A percentile compares a stretch with the other conserved stretches of the same genome.
These are phyloP conservation scores for Dissophora globulifera DNA, from an alignment of 192 early-diverging fungal genomes.

Conservation along the genomic window DNA sequence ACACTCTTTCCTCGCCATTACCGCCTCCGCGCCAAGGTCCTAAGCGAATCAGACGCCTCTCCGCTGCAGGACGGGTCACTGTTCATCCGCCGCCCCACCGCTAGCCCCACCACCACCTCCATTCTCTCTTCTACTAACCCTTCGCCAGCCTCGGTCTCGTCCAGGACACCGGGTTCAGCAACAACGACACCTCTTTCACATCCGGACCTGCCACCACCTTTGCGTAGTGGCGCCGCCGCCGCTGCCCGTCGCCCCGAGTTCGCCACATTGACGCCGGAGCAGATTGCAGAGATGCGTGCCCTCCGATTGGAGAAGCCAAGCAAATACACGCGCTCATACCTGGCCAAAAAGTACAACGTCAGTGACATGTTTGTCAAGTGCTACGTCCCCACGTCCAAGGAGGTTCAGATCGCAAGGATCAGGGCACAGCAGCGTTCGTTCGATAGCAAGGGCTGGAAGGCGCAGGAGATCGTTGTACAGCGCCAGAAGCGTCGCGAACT, in stretches of 20 bases:
- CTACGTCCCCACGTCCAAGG: conserved; percentile 44
- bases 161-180: conserved; percentile 14
- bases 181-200: conserved; percentile 34
- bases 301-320: conserved; percentile 37
- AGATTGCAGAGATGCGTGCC: conserved; percentile 43
- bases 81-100: conserved; percentile 50
- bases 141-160: conserved; percentile 44
- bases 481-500: conserved; percentile 52
- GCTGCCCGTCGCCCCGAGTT: conserved; percentile 31
- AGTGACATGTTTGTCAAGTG: conserved; percentile 51
- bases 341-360: conserved; percentile 54
- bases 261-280: conserved; percentile 29
- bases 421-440: conserved; percentile 40
- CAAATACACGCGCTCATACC: conserved; percentile 44
- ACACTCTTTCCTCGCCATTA: conserved; percentile 51
- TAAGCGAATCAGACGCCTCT: conserved; percentile 22
- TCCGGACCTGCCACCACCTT: conserved; percentile 38
- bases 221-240: conserved; percentile 20
- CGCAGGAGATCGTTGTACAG: conserved; percentile 41
- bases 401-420: conserved; percentile 38
- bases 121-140: conserved; percentile 46
- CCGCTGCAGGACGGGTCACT: conserved; percentile 42
- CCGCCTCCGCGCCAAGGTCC: conserved; percentile 45
- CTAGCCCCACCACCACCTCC: conserved; percentile 45
- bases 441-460: conserved; percentile 47